Percentiles rank a stretch among this genome's conserved stretches.
These are phyloP conservation scores for Hypseocharis bilobata DNA, from an alignment of 441 rosid genomes.

Conservation along the genomic window DNA sequence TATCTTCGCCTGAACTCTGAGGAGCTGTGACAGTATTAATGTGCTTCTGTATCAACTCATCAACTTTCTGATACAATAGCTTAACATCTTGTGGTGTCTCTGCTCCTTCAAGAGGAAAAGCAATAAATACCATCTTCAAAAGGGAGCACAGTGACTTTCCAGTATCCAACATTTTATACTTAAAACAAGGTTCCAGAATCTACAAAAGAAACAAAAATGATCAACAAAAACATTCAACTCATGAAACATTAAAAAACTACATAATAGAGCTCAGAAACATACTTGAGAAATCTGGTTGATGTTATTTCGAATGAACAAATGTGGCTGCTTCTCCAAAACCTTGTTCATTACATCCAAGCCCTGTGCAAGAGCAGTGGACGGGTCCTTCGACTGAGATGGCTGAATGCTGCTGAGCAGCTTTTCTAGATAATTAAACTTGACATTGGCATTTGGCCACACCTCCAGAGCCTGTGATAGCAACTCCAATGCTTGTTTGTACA, in stretches of 20 bases:
- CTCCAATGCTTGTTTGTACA: constrained; percentile 89
- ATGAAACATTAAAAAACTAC: constrained; percentile 17
- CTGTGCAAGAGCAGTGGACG: constrained; percentile 86
- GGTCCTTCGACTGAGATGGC: constrained; percentile 87
- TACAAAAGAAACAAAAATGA: constrained; percentile 28
- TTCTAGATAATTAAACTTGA: constrained; percentile 85
- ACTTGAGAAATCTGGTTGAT: constrained; percentile 88
- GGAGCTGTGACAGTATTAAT: constrained; percentile 48
- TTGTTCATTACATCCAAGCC: constrained; percentile 98
- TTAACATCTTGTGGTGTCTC: constrained; percentile 64
- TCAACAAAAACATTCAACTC: constrained; percentile 6
- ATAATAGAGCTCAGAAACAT: constrained; percentile 21
- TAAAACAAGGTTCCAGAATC: constrained; percentile 95
- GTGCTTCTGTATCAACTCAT: constrained; percentile 80
- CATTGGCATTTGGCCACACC: constrained; percentile 97
- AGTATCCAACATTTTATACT: constrained; percentile 82
- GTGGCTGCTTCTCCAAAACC: constrained; percentile 95
- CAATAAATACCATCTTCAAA: constrained; percentile 81
- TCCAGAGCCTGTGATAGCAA: constrained; percentile 92
- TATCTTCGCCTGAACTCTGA: constrained; percentile 66
- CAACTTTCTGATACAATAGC: constrained; percentile 67
- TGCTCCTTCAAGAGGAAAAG: constrained; percentile 72
- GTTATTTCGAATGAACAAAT: constrained; percentile 80
- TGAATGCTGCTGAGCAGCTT: constrained; percentile 77
- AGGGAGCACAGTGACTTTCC: constrained; percentile 88